These are phyloP conservation scores for Delitschia confertaspora DNA, from an alignment of 495 filamentous ascomycete genomes.

Conservation along the genomic window DNA sequence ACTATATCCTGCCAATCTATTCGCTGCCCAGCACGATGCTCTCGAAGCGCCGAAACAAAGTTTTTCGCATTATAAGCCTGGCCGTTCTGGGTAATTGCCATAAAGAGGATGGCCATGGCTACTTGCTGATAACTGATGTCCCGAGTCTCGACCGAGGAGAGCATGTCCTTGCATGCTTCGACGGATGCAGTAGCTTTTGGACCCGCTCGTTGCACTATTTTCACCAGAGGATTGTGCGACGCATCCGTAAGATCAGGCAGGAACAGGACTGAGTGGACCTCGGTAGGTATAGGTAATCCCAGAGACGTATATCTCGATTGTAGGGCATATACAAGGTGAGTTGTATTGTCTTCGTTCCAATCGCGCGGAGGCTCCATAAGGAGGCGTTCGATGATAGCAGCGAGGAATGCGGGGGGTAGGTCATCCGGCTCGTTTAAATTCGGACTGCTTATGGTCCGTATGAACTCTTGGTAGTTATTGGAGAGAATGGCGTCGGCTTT, in stretches of 20 bases:
- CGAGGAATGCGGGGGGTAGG: slow-evolving; percentile 55
- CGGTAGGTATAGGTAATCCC: slow-evolving; percentile 53
- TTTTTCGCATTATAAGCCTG: slow-evolving; percentile 61
- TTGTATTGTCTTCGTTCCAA: slow-evolving; percentile 66
- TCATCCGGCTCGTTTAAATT: slow-evolving; percentile 51
- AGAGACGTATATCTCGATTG: slow-evolving; percentile 57
- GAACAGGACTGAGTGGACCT: slow-evolving; percentile 65
- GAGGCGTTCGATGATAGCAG: slow-evolving; percentile 69
- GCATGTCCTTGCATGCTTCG: slow-evolving; percentile 51
- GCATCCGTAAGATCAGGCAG: slow-evolving; percentile 61
- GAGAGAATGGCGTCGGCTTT: slow-evolving; percentile 84
- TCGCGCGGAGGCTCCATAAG: slow-evolving; percentile 71
- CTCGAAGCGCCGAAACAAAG: slow-evolving; percentile 56
- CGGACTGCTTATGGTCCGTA: slow-evolving; percentile 44
- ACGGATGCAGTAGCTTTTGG: slow-evolving; percentile 47
- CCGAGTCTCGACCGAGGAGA: slow-evolving; percentile 55
- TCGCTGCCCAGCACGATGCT: slow-evolving; percentile 47
- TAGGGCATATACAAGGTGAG: slow-evolving; percentile 56
- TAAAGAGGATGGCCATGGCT: slow-evolving; percentile 70
- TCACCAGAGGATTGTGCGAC: slow-evolving; percentile 53
- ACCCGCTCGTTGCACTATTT: slow-evolving; percentile 69
- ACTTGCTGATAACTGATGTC: slow-evolving; percentile 75
- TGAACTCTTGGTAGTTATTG: slow-evolving; percentile 62
- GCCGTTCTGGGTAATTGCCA: slow-evolving; percentile 60
- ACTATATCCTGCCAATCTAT: slow-evolving; percentile 80